Base-by-base conservation (phyloP, 345 rosid genomes). In the Salix caprea region DNA sequence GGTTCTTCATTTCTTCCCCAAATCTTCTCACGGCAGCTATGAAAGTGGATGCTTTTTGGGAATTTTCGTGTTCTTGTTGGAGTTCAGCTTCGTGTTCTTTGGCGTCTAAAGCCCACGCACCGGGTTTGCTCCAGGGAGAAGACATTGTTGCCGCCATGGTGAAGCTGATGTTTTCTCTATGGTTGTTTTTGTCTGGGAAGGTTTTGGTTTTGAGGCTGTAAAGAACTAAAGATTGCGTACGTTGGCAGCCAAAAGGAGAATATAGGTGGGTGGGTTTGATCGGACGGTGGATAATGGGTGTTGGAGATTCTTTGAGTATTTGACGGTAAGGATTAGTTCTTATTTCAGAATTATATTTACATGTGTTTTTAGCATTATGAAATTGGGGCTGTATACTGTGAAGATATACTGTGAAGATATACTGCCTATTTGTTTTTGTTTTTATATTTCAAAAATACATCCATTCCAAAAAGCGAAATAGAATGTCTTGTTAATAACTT, bases 121-220 rank as follows among this genome's bases (percentile, higher is more conserved):
- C 97, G 21, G 99, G 94, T 84, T 96, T 96, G 19, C 86, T 83
- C 99, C 99, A 96, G 4, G 91, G 91, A 85, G 99, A 92, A 37
- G 97, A 88, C 24, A 85, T 89, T 0, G 91, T 86, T 30, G 97
- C 96, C 88, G 97, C 94, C 98, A 94, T 94, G 54, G 24, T 28
- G 7, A 0, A 46, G 34, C 18, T 62, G 48, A 70, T 67, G 61
- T 19, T 6, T 23, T 30, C 21, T 52, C 64, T 36, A 42, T 77
- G 52, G 2, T 21, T 5, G 15, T 21, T 15, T n/a, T 13, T 70
- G 39, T 76, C 72, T 76, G 67, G 5, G 12, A 71, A 65, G 40
- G 78, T 66, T 65, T 40, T 70, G 71, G 39, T 72, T 46, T 14
- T 48, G 39, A 56, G 48, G 73, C 21, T 50, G 4, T 10, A 32